phyloP scores from a whole-genome alignment of 805 yeast genomes.

The Komagataella phaffii region DNA sequence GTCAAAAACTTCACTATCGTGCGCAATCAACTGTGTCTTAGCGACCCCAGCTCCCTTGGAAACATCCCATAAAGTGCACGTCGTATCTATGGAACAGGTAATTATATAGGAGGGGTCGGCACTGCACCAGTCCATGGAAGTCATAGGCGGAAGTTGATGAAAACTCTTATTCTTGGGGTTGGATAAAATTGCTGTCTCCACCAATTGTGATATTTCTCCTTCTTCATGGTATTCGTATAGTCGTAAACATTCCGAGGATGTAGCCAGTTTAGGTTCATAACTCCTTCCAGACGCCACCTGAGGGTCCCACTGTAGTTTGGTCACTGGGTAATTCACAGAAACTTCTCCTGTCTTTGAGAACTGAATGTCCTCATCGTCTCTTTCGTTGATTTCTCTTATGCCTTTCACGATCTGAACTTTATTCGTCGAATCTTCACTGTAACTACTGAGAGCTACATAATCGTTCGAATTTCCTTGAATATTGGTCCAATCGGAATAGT shows the following conservation, averaged over 20 bases:
- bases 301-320: slow-evolving; percentile 67
- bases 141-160: slow-evolving; percentile 68
- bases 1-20: slow-evolving; percentile 90
- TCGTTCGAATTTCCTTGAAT: slow-evolving; percentile 23
- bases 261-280: slow-evolving; percentile 35
- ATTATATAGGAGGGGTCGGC: slow-evolving; percentile 58
- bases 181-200: slow-evolving; percentile 26
- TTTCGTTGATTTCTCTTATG: slow-evolving; percentile 8
- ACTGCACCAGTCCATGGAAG: slow-evolving; percentile 88
- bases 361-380: slow-evolving; percentile 15
- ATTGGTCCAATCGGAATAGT: slow-evolving; percentile 37
- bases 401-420: slow-evolving; percentile 41
- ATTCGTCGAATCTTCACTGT: slow-evolving; percentile 66
- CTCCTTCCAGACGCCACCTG: slow-evolving; percentile 15
- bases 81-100: slow-evolving; percentile 86
- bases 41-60: slow-evolving; percentile 47
- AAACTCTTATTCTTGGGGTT: slow-evolving; percentile 29
- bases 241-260: slow-evolving; percentile 61
- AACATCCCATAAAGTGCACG: slow-evolving; percentile 94
- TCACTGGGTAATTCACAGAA: slow-evolving; percentile 51
- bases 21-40: slow-evolving; percentile 90
- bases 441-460: slow-evolving; percentile 57
- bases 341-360: slow-evolving; percentile 37
- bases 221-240: slow-evolving; percentile 20
- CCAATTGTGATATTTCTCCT: slow-evolving; percentile 9